Percentiles rank a stretch among this genome's conserved stretches.
These are phyloP conservation scores for Flagelloscypha sp. DNA, from an alignment of 768 basidiomycete species.

Conservation along the genomic window DNA sequence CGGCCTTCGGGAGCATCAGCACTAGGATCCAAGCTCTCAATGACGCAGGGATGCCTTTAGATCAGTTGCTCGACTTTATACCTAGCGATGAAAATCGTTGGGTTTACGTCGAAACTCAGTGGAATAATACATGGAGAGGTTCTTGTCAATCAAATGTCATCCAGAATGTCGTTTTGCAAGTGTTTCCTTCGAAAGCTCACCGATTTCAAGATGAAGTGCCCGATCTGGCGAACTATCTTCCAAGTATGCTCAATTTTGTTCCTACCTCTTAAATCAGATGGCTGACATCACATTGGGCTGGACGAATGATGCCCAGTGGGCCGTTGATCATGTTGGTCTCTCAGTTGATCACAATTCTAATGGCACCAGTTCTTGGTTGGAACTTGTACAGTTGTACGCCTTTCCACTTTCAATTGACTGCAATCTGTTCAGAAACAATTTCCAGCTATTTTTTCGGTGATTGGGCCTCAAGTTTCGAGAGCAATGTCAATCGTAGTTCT, in stretches of 20 bases:
- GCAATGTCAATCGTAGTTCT: no score
- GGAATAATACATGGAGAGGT: conserved; percentile 13
- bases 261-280: conserved; percentile 5
- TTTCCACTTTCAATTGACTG: no score
- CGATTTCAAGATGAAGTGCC: conserved; percentile 10
- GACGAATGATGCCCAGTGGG: no score
- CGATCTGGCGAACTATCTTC: conserved; percentile 5
- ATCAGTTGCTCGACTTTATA: conserved; percentile 10
- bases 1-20: conserved; percentile 1
- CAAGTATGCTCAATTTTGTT: conserved; percentile 6
- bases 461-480: no score
- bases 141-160: conserved; percentile 4
- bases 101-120: conserved; percentile 10
- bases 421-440: no score
- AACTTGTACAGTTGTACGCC: no score
- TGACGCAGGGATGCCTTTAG: conserved; percentile 8
- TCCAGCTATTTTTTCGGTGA: no score
- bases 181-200: conserved; percentile 7
- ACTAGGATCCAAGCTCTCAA: conserved; percentile 8
- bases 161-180: conserved; percentile 6
- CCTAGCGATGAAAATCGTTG: conserved; percentile 8
- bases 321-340: no score
- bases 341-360: no score
- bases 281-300: no score
- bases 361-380: no score